Conservation (phyloP, 1,139 yeast species). For the Hansenula sp. region DNA sequence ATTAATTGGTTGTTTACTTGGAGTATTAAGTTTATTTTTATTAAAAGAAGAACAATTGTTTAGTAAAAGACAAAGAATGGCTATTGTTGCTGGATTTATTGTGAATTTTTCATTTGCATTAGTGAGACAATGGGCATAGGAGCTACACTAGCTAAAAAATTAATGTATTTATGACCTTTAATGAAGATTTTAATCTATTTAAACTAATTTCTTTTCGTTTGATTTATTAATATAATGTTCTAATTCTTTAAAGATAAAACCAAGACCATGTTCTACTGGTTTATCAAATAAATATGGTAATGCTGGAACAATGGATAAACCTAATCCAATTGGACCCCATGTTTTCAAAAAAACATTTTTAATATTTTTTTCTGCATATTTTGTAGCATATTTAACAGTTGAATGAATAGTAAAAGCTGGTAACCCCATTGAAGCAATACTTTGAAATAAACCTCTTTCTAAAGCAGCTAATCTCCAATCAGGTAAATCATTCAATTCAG, state of each 20-base stretch:
- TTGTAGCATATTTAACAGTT: conserved; percentile 67
- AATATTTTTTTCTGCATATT: conserved; percentile 41
- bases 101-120: conserved; percentile 56
- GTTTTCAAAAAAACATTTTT: conserved; percentile 46
- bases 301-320: conserved; percentile 73
- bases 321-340: conserved; percentile 76
- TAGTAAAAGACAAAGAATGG: conserved; percentile 55
- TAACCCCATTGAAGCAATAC: conserved; percentile 80
- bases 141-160: too few species aligned
- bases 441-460: conserved; percentile 74
- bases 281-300: conserved; percentile 79
- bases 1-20: conserved; percentile 58
- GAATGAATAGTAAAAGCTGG: conserved; percentile 86
- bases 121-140: conserved; percentile 42
- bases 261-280: conserved; percentile 72
- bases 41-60: conserved; percentile 53
- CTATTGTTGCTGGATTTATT: conserved; percentile 57
- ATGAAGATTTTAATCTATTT: not conserved
- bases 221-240: conserved; percentile 27
- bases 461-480: conserved; percentile 66
- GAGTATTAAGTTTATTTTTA: conserved; percentile 55
- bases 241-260: conserved; percentile 57
- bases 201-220: conserved; percentile 13
- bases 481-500: conserved; percentile 24
- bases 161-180: too few species aligned